Conservation (phyloP, 257 asterid genomes). For the Przewalskia tangutica region DNA sequence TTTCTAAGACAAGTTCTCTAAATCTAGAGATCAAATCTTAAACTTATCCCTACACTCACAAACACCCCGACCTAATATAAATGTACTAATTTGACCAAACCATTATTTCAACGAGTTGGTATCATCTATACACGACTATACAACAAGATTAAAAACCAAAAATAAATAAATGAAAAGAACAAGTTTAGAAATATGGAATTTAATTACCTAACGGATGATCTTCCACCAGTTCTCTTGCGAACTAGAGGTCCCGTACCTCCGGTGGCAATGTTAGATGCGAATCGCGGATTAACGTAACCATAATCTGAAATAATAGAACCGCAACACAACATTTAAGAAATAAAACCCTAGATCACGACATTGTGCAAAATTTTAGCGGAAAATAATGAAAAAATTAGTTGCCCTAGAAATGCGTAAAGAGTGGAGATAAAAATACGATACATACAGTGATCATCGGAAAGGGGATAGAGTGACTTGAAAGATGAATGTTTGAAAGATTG, state of each 20-base stretch:
- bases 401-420: slow-evolving; percentile 15
- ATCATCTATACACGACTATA: no score
- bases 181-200: slow-evolving; percentile 7
- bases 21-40: no score
- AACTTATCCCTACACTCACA: no score
- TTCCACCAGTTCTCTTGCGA: slow-evolving; percentile 97
- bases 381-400: neutral
- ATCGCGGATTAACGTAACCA: slow-evolving; percentile 52
- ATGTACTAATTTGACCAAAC: no score
- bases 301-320: slow-evolving; percentile 31
- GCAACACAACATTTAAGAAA: neutral
- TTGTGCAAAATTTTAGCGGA: neutral
- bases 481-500: slow-evolving; percentile 29
- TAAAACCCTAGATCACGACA: neutral
- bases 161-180: neutral
- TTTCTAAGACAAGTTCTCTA: neutral
- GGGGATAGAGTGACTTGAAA: slow-evolving; percentile 26
- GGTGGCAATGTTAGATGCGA: slow-evolving; percentile 59
- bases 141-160: no score
- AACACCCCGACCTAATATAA: no score
- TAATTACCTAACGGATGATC: slow-evolving; percentile 85
- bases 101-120: no score
- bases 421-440: slow-evolving; percentile 8
- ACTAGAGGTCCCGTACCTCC: slow-evolving; percentile 73
- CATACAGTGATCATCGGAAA: slow-evolving; percentile 41